Conservation (phyloP, 2,329 filamentous ascomycete genomes). For the Dothistroma septosporum region DNA sequence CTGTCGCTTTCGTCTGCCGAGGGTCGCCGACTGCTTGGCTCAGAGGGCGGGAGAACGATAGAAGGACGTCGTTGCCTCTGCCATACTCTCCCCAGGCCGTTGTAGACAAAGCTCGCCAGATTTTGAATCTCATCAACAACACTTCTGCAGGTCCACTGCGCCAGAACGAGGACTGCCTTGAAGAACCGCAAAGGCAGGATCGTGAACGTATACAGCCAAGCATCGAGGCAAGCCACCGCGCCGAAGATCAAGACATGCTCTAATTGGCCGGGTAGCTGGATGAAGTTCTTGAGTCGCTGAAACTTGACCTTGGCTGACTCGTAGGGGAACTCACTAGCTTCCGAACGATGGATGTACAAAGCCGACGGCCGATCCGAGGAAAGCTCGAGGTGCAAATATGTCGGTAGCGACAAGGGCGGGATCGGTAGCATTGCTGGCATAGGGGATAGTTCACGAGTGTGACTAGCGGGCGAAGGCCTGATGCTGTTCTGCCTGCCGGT, state of each 20-base stretch:
- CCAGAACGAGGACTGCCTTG: conserved; percentile 71
- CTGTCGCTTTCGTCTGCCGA: conserved; percentile 18
- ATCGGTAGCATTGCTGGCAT: conserved; percentile 55
- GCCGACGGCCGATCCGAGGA: conserved; percentile 58
- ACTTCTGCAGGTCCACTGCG: conserved; percentile 73
- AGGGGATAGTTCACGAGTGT: conserved; percentile 38
- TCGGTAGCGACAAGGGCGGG: conserved; percentile 60
- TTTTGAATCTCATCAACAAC: conserved; percentile 67
- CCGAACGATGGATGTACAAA: conserved; percentile 59
- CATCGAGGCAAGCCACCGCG: conserved; percentile 83
- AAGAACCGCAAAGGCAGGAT: conserved; percentile 86
- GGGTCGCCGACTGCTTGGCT: conserved; percentile 17
- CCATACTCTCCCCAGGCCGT: conserved; percentile 77
- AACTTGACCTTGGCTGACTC: conserved; percentile 91
- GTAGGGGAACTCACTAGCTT: conserved; percentile 64
- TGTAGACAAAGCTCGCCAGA: conserved; percentile 71
- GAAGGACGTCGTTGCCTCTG: conserved; percentile 30
- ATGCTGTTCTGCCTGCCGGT: conserved; percentile 27
- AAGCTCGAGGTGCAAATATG: conserved; percentile 62
- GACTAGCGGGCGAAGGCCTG: conserved; percentile 33
- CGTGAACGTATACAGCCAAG: conserved; percentile 95
- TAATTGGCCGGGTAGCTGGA: conserved; percentile 74
- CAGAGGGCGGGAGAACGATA: conserved; percentile 4
- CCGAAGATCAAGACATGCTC: conserved; percentile 86
- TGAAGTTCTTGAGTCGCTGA: conserved; percentile 82